A percentile compares a stretch with the other conserved stretches of the same genome.
These are phyloP conservation scores for Paramyrothecium sp. DNA, from an alignment of 2,329 filamentous ascomycete species.

Conservation along the genomic window DNA sequence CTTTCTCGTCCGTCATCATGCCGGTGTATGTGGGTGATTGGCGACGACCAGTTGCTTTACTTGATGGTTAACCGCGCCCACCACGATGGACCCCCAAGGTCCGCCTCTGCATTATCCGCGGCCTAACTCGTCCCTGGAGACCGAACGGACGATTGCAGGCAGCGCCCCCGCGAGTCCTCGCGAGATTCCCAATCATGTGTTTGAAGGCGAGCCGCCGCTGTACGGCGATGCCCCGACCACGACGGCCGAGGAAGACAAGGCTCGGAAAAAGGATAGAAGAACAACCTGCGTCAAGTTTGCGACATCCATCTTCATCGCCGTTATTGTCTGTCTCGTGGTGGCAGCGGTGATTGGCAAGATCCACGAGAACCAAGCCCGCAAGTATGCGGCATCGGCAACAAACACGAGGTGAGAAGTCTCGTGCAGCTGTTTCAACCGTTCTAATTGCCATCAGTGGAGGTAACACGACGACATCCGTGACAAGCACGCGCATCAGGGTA, in stretches of 20 bases:
- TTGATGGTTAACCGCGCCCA: background rate
- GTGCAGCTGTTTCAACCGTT: background rate
- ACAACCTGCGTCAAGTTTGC: slow-evolving; percentile 15
- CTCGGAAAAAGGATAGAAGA: slow-evolving; percentile 1
- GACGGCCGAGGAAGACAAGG: background rate
- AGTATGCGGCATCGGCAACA: background rate
- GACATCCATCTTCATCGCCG: slow-evolving; percentile 18
- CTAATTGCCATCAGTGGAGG: background rate
- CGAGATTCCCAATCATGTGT: slow-evolving; percentile 4
- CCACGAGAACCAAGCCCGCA: slow-evolving; percentile 3
- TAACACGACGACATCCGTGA: background rate
- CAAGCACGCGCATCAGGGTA: background rate
- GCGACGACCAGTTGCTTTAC: background rate
- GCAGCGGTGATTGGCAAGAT: slow-evolving; percentile 20
- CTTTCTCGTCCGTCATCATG: too few relatives aligned
- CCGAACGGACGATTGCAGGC: background rate
- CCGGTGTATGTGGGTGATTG: background rate
- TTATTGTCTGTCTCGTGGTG: slow-evolving; percentile 19
- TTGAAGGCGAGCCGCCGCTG: background rate
- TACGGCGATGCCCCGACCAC: slow-evolving; percentile 1
- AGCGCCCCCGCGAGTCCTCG: slow-evolving; percentile 7
- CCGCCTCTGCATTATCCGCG: background rate
- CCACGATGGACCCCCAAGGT: background rate
- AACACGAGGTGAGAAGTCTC: background rate
- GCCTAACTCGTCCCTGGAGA: background rate